These are phyloP conservation scores for Pleodorina starrii DNA, from an alignment of 139 green algal species.

Conservation along the genomic window DNA sequence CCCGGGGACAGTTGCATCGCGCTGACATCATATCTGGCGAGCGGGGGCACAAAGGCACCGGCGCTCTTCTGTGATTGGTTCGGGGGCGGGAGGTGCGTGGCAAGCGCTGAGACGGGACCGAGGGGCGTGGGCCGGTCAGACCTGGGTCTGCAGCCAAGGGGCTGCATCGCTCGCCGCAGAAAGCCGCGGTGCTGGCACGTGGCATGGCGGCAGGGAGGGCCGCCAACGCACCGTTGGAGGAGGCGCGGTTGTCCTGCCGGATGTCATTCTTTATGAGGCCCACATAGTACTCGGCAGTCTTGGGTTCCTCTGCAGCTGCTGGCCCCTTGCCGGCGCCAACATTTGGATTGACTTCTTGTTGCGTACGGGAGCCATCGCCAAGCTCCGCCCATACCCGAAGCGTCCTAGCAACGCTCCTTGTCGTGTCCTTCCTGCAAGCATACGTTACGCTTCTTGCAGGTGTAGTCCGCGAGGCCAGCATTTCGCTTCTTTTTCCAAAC, in stretches of 20 bases:
- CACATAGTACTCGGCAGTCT: conserved; percentile 35
- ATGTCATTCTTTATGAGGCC: conserved; percentile 52
- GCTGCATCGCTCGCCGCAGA: too few relatives aligned
- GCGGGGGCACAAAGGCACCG: too few relatives aligned
- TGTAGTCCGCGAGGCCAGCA: neutral
- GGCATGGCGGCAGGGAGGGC: too few relatives aligned
- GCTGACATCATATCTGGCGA: too few relatives aligned
- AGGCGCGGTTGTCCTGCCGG: conserved; percentile 31
- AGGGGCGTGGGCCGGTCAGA: too few relatives aligned
- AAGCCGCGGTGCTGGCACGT: too few relatives aligned
- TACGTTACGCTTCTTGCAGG: neutral
- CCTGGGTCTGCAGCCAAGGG: too few relatives aligned
- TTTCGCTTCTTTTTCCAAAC: too few relatives aligned
- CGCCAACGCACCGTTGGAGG: neutral
- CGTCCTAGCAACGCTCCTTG: neutral
- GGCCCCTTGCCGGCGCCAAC: neutral
- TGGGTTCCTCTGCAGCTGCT: neutral
- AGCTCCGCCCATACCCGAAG: neutral
- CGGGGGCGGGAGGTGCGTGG: too few relatives aligned
- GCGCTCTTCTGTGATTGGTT: too few relatives aligned
- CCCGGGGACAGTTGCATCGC: too few relatives aligned
- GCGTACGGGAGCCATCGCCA: neutral
- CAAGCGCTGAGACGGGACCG: too few relatives aligned
- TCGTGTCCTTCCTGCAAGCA: neutral
- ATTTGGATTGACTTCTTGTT: neutral